A percentile compares a stretch with the other conserved stretches of the same genome.
These are phyloP conservation scores for Exophiala calicioides DNA, from an alignment of 2,329 filamentous ascomycete species.

Conservation along the genomic window DNA sequence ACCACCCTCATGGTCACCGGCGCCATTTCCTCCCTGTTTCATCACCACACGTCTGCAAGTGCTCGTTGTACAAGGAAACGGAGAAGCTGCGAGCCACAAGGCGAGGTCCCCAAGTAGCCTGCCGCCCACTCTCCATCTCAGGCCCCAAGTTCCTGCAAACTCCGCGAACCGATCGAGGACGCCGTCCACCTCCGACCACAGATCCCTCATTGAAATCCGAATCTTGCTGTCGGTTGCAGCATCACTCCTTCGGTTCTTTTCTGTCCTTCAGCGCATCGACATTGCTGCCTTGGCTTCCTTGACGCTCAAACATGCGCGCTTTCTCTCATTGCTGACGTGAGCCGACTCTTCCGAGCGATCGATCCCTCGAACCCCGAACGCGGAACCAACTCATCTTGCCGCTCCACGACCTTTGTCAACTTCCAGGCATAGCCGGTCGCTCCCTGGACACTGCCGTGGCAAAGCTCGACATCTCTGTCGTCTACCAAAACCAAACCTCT, in stretches of 20 bases:
- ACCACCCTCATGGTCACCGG: too few relatives aligned
- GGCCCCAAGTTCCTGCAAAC: too few relatives aligned
- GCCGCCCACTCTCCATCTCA: too few relatives aligned
- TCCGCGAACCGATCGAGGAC: too few relatives aligned
- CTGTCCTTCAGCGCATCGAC: constrained; percentile 4
- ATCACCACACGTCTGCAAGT: too few relatives aligned
- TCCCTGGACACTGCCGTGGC: not conserved
- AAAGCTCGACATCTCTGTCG: not conserved
- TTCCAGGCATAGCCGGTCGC: constrained; percentile 2
- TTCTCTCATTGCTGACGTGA: constrained; percentile 27
- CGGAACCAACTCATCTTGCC: constrained; percentile 2
- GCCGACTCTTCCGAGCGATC: constrained; percentile 27
- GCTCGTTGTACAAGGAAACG: too few relatives aligned
- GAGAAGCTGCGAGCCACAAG: too few relatives aligned
- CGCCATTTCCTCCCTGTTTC: too few relatives aligned
- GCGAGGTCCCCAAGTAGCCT: too few relatives aligned
- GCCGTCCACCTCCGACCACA: too few relatives aligned
- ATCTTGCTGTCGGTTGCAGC: too few relatives aligned
- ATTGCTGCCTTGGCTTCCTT: constrained; percentile 14
- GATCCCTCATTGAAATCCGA: too few relatives aligned
- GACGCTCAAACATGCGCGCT: constrained; percentile 22
- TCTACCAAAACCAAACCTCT: not conserved
- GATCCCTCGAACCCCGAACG: constrained; percentile 15
- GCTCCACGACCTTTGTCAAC: constrained; percentile 9
- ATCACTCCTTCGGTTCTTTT: not conserved